phyloP scores from a whole-genome alignment of 192 early-diverging fungal genomes.

The Dissophora ornata region DNA sequence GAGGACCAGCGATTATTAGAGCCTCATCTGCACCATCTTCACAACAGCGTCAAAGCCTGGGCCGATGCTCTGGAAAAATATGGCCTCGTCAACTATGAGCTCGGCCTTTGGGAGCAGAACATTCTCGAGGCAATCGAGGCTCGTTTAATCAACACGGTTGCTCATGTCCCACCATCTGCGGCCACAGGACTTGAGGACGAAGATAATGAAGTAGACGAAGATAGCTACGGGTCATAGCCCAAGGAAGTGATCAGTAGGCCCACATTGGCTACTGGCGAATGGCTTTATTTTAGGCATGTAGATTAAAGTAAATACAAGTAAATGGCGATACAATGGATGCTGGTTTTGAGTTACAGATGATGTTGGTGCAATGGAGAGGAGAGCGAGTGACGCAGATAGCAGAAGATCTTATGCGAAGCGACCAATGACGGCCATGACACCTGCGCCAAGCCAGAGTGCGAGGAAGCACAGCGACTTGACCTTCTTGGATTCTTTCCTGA shows the following conservation, averaged over 20 bases:
- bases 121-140: slow-evolving; percentile 74
- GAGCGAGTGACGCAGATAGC: not conserved
- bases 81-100: slow-evolving; percentile 87
- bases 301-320: no score
- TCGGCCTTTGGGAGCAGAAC: slow-evolving; percentile 84
- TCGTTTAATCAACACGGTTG: slow-evolving; percentile 50
- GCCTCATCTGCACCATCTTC: slow-evolving; percentile 68
- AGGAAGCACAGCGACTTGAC: slow-evolving; percentile 66
- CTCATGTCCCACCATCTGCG: not conserved
- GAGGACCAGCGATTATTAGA: slow-evolving; percentile 66
- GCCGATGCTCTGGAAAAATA: slow-evolving; percentile 74
- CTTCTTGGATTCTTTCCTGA: slow-evolving; percentile 42
- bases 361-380: no score
- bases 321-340: no score
- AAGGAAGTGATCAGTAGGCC: no score
- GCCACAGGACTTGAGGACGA: not conserved
- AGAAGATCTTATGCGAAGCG: slow-evolving; percentile 22
- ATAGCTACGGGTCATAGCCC: not conserved
- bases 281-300: no score
- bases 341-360: no score
- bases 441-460: slow-evolving; percentile 77
- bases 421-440: slow-evolving; percentile 83
- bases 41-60: slow-evolving; percentile 73
- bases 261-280: no score
- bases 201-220: not conserved